Evolutionary conservation across 805 yeast genomes (phyloP).

Genomic region (Nakazawaea wyomingensis): DNA sequence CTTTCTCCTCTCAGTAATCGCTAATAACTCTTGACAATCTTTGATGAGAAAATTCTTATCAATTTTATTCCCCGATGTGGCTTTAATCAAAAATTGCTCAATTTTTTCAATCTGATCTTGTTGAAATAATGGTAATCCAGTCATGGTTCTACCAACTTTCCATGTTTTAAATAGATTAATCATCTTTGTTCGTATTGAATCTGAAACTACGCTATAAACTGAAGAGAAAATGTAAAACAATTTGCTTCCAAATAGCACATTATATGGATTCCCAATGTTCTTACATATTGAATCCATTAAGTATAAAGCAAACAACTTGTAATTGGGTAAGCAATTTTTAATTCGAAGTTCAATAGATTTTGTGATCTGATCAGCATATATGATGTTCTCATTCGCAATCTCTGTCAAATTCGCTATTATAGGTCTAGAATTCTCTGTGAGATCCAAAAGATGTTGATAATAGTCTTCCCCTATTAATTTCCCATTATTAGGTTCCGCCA

Average conservation of each 20-base stretch:
- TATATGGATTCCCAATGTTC: slow-evolving; percentile 85
- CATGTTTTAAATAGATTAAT: slow-evolving; percentile 82
- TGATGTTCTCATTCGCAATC: slow-evolving; percentile 80
- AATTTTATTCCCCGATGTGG: slow-evolving; percentile 37
- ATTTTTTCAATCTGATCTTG: slow-evolving; percentile 63
- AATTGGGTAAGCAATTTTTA: slow-evolving; percentile 71
- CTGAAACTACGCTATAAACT: slow-evolving; percentile 76
- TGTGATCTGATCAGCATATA: slow-evolving; percentile 71
- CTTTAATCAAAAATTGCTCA: slow-evolving; percentile 64
- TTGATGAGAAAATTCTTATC: slow-evolving; percentile 17
- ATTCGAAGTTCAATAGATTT: slow-evolving; percentile 73
- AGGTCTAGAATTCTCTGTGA: slow-evolving; percentile 87
- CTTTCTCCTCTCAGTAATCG: slow-evolving; percentile 37
- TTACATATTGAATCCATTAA: slow-evolving; percentile 88
- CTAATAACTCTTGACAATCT: slow-evolving; percentile 33
- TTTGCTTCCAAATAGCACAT: slow-evolving; percentile 66
- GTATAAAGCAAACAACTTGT: slow-evolving; percentile 80
- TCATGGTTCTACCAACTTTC: slow-evolving; percentile 61
- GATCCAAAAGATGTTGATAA: slow-evolving; percentile 60
- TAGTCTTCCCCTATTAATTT: slow-evolving; percentile 53
- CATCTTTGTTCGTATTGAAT: slow-evolving; percentile 65
- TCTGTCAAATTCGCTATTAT: slow-evolving; percentile 80
- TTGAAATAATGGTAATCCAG: slow-evolving; percentile 70
- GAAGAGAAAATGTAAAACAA: slow-evolving; percentile 66
- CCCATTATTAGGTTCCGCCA: slow-evolving; percentile 11